A percentile compares a stretch with the other conserved stretches of the same genome.
phyloP scores from a whole-genome alignment of 2,329 filamentous ascomycete species.

The Stagonosporopsis cucurbitacearum region DNA sequence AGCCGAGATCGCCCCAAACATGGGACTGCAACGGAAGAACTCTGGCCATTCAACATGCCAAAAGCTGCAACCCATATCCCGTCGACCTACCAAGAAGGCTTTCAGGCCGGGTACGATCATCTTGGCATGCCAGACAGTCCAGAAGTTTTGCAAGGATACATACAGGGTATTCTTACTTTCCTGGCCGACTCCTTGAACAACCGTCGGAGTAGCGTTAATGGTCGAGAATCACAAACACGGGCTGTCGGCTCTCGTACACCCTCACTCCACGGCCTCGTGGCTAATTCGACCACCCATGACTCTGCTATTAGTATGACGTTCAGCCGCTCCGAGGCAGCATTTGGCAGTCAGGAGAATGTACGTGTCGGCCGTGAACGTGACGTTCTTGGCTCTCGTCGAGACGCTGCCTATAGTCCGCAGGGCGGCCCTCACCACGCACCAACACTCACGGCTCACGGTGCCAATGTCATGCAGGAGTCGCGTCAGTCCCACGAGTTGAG shows the following conservation, averaged over 20 bases:
- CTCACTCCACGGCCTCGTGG: constrained; percentile 38
- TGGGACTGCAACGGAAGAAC: constrained; percentile 28
- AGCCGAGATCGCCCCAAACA: constrained; percentile 25
- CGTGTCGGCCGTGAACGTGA: constrained; percentile 23
- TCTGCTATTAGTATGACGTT: constrained; percentile 39
- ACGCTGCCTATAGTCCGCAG: constrained; percentile 24
- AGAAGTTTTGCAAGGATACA: constrained; percentile 44
- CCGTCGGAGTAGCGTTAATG: constrained; percentile 17
- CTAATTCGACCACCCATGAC: constrained; percentile 35
- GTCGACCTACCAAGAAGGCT: constrained; percentile 48
- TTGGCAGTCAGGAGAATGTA: constrained; percentile 36
- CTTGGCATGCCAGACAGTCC: constrained; percentile 40
- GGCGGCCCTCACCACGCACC: constrained; percentile 18
- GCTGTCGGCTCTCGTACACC: constrained; percentile 25
- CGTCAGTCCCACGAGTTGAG: constrained; percentile 23
- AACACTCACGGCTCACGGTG: constrained; percentile 19
- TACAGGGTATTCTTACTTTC: constrained; percentile 41
- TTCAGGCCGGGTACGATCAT: constrained; percentile 47
- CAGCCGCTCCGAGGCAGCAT: constrained; percentile 19
- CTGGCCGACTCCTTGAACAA: constrained; percentile 38
- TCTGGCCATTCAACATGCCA: constrained; percentile 29
- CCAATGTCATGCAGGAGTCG: constrained; percentile 22
- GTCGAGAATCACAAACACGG: constrained; percentile 17
- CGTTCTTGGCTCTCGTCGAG: constrained; percentile 18
- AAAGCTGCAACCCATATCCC: constrained; percentile 33